Base-by-base conservation (phyloP, 768 basidiomycete genomes). In the Hysterangium stoloniferum region DNA sequence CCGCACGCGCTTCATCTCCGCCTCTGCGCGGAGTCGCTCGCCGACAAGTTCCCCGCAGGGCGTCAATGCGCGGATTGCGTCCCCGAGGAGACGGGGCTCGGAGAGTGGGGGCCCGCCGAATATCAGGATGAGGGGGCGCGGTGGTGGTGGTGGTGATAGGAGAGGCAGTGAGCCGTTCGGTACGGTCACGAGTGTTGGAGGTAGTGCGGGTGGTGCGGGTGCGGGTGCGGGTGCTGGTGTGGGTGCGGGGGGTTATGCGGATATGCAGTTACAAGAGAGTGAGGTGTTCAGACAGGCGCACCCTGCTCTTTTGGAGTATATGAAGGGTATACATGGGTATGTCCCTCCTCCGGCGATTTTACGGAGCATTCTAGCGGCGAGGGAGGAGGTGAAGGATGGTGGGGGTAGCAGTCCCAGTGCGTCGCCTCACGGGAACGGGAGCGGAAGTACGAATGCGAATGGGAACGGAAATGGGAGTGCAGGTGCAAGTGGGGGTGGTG, bases 1-100 rank as follows among this genome's bases (percentile, higher is more conserved):
- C n/a, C 76, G 79, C 58, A 85, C 79, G 8, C 77, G 83, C 53
- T 83, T 77, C 0, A 68, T 86, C 20, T 67, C 69, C 7, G 80
- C 77, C 0, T 78, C 76, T 51, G 59, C 60, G 1, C 51, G 68
- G 4, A 57, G 55, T 27, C 20, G 13, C 0, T 51, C 60, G 6
- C 47, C 59, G 13, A 57, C 46, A 29, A 38, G 51, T 47, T 49
- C 54, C 38, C 31, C 52, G 7, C 40, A 44, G 31, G 27, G 50
- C 54, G 42, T 37, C 56, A 49, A 52, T 57, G 1, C 41, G 54
- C 19, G 25, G 37, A 43, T 17, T 25, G 49, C 53, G 2, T 45
- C 45, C 1, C 55, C 55, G n/a, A 53, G 47, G 3, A 33, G 45
- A 8, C 58, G 55, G 15, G 42, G 47, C 13, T 53, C 56, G 4